These are phyloP conservation scores for Claviceps sp. DNA, from an alignment of 2,329 filamentous ascomycete species.

Conservation along the genomic window DNA sequence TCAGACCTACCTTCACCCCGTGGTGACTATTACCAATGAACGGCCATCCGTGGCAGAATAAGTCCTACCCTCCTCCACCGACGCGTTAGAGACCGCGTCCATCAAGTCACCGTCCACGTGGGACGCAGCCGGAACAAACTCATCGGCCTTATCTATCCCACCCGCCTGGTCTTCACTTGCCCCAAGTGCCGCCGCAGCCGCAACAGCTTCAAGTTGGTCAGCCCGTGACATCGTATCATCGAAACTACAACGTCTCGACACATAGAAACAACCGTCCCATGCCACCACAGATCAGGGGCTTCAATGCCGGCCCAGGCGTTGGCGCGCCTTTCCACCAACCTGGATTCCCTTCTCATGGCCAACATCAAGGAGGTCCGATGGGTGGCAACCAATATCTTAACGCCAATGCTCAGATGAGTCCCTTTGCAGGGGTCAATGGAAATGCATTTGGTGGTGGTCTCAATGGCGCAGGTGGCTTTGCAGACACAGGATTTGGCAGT, in stretches of 20 bases:
- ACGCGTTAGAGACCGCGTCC: constrained; percentile 16
- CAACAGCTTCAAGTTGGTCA: background rate
- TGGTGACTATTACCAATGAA: constrained; percentile 9
- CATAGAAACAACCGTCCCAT: constrained; percentile 11
- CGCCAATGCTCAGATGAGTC: constrained; percentile 53
- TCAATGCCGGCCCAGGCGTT: constrained; percentile 23
- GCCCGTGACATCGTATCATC: background rate
- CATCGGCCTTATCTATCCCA: background rate
- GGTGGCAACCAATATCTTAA: constrained; percentile 60
- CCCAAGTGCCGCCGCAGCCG: background rate
- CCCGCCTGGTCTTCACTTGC: background rate
- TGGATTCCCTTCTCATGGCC: constrained; percentile 39
- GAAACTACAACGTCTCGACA: background rate
- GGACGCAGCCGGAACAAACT: background rate
- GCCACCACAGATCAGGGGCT: constrained; percentile 26
- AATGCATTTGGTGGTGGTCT: constrained; percentile 44
- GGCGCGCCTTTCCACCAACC: constrained; percentile 28
- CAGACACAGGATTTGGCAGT: constrained; percentile 63
- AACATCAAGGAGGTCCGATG: constrained; percentile 39
- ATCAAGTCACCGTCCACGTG: background rate
- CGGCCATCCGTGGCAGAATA: constrained; percentile 6
- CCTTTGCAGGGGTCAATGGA: constrained; percentile 45
- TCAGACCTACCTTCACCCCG: background rate
- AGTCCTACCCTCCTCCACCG: constrained; percentile 8
- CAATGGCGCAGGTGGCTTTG: constrained; percentile 41